These are phyloP conservation scores for California macrophylla DNA, from an alignment of 441 rosid species.

Conservation along the genomic window DNA sequence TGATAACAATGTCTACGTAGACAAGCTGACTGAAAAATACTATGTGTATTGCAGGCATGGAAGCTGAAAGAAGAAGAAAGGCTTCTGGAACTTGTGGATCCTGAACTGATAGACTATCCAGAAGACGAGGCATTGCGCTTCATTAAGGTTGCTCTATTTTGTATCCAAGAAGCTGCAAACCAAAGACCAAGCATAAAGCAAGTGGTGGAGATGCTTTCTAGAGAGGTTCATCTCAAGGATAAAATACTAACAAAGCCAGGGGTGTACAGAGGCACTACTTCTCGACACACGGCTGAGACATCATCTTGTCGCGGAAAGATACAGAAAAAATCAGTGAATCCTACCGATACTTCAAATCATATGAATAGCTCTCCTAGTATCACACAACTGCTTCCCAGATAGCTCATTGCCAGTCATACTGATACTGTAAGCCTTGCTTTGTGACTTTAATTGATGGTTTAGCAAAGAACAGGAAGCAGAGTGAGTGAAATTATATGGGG, in stretches of 20 bases:
- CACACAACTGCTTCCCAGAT: constrained; percentile 62
- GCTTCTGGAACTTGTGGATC: constrained; percentile 68
- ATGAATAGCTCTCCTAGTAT: constrained; percentile 23
- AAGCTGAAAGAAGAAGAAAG: constrained; percentile 60
- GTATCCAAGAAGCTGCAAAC: constrained; percentile 62
- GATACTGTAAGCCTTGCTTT: too few species aligned
- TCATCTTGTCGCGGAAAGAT: constrained; percentile 42
- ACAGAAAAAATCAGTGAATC: constrained; percentile 32
- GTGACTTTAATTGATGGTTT: too few species aligned
- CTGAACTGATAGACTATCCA: constrained; percentile 47
- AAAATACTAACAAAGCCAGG: constrained; percentile 57
- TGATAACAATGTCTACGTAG: too few species aligned
- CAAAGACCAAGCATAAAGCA: constrained; percentile 81
- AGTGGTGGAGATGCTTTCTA: constrained; percentile 78
- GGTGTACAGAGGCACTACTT: constrained; percentile 29
- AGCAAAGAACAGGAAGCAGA: too few species aligned
- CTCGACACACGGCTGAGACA: constrained; percentile 24
- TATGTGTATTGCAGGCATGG: constrained; percentile 78
- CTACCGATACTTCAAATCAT: constrained; percentile 6
- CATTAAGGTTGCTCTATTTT: constrained; percentile 74
- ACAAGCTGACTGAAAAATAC: constrained; percentile 13
- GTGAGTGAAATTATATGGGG: too few species aligned
- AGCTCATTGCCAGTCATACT: constrained; percentile 6
- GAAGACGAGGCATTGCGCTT: constrained; percentile 50
- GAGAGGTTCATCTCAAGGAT: constrained; percentile 56